phyloP scores from a whole-genome alignment of 306 rosid genomes.

The Sophora flavescens region DNA sequence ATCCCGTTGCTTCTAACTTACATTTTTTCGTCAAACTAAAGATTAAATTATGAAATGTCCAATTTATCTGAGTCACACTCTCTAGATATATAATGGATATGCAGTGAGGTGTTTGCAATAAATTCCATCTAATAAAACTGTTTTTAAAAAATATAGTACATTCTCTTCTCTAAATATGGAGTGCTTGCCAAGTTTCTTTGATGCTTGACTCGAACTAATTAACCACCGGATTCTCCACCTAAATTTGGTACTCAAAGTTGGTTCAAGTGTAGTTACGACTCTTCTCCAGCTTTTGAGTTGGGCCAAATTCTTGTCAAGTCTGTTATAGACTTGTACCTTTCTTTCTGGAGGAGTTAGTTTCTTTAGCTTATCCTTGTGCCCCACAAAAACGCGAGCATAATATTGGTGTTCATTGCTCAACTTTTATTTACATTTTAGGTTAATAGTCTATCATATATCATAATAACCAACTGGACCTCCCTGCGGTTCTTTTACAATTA shows the following conservation, averaged over 20 bases:
- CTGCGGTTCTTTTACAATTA: no score
- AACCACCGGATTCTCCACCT: slow-evolving; percentile 31
- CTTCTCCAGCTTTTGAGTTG: not conserved
- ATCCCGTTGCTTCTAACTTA: not conserved
- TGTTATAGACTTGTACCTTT: not conserved
- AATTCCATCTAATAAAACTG: slow-evolving; percentile 19
- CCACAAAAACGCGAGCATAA: not conserved
- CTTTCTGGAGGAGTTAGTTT: not conserved
- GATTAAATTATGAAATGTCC: not conserved
- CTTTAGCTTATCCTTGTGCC: not conserved
- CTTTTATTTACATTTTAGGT: not conserved
- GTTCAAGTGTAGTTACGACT: slow-evolving; percentile 2
- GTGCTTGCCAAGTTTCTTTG: slow-evolving; percentile 34
- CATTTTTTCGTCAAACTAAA: not conserved
- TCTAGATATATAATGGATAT: not conserved
- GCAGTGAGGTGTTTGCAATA: slow-evolving; percentile 21
- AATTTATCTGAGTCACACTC: slow-evolving; percentile 26
- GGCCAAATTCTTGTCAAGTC: slow-evolving; percentile 10
- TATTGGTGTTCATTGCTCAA: not conserved
- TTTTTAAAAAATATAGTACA: not conserved
- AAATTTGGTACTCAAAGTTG: slow-evolving; percentile 17
- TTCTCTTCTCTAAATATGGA: slow-evolving; percentile 36
- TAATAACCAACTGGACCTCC: no score
- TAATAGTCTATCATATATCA: not conserved
- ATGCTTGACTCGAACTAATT: slow-evolving; percentile 35